A percentile compares a stretch with the other conserved stretches of the same genome.
Conservation (phyloP, 2,329 filamentous ascomycete genomes). For the Akanthomyces dipterigenus region DNA sequence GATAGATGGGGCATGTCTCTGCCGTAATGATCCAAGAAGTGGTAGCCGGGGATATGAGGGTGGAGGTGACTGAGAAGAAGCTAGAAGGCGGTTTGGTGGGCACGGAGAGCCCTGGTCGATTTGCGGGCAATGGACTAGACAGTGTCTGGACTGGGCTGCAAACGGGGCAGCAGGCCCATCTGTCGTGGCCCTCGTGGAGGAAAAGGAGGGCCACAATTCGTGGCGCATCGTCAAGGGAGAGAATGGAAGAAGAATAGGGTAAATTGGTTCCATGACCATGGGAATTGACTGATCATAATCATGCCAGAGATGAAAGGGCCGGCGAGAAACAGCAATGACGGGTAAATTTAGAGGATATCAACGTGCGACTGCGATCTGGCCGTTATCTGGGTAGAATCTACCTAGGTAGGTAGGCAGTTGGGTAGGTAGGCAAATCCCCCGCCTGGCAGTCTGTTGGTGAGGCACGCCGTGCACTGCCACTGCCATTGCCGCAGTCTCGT, state of each 20-base stretch:
- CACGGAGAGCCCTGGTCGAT: background rate
- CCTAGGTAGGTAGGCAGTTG: too few species aligned
- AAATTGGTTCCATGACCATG: background rate
- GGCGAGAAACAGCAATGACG: too few species aligned
- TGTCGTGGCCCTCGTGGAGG: too few species aligned
- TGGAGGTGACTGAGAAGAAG: background rate
- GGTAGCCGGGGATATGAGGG: background rate
- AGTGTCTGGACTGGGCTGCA: too few species aligned
- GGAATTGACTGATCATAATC: too few species aligned
- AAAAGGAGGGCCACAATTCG: background rate
- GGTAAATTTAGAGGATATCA: too few species aligned
- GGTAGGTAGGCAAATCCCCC: too few species aligned
- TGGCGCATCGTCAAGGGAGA: background rate
- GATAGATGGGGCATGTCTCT: background rate
- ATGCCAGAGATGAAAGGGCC: too few species aligned
- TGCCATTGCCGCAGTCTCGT: background rate
- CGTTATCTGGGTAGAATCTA: too few species aligned
- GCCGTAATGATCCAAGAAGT: background rate
- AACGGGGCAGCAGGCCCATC: too few species aligned
- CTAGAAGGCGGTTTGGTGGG: conserved; percentile 3
- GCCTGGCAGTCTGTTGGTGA: background rate
- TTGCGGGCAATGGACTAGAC: too few species aligned
- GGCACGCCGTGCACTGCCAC: background rate
- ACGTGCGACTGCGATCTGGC: too few species aligned
- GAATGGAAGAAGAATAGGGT: background rate